Base-by-base conservation (phyloP, 164 flowering plant genomes). In the Vitis cinerea region DNA sequence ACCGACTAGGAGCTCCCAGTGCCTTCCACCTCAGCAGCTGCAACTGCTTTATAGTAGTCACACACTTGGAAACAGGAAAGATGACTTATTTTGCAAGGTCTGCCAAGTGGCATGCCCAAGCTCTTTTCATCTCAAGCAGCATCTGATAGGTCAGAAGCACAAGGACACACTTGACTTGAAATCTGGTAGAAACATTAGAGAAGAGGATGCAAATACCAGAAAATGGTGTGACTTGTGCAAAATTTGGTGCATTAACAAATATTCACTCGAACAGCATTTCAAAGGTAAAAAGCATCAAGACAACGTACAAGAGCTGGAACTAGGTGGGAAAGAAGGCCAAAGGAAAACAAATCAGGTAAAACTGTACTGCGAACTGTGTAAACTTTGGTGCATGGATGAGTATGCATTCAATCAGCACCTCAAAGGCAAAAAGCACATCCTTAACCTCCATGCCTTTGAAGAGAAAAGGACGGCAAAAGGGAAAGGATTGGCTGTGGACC, bases 21-120 rank as follows among this genome's bases (percentile, higher is more conserved):
- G 19, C 50, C 4, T n/a, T 29, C 66, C 64, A n/a, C 51, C 59
- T 13, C 47, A 59, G 44, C 63, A 19, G 50, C 73, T 44, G 50
- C 61, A 10, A 30, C 19, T 29, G 61, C 48, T 37, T 59, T 10
- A 29, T 11, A 10, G 23, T 13, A 27, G n/a, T 11, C 58, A n/a
- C 50, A 54, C 44, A 7, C 67, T 15, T 30, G 23, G 8, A 59
- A 59, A 23, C 12, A 47, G 7, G 14, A 3, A 8, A 9, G 70
- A 54, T 30, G n/a, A 27, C 44, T 49, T 57, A 0, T 64, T 59
- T 27, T 81, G 83, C 31, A 50, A 71, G 16, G 10, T 71, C 29
- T 78, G 83, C 66, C 63, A 72, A 58, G 80, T 77, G 54, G 30
- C 72, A 12, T 80, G 76, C 63, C 64, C 77, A 4, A 58, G 75